Evolutionary conservation across 192 early-diverging fungal genomes (phyloP), one percentile per base, ranked within the genome.

Genomic region (Dimargaris cristalligena): DNA sequence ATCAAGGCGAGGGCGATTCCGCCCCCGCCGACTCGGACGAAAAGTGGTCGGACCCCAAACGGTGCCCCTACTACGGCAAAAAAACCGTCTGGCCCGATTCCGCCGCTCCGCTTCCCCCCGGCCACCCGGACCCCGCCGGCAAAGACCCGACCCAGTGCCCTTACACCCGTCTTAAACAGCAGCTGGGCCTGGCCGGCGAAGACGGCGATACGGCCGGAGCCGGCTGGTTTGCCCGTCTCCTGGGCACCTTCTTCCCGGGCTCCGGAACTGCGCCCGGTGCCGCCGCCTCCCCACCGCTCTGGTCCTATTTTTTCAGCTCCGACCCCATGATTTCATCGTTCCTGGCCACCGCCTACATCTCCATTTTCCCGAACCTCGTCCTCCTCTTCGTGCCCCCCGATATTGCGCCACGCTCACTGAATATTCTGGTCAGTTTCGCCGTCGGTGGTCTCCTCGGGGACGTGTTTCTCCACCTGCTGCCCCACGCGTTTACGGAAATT

Each of bases 381-480:
- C 72, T 90, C 13, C 85, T 84, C 49, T 85, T 86, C 58, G 84
- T 88, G 18, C 88, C 88, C 11, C 78, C 88, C 35, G 65, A 79
- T 58, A 80, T 83, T 49, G 64, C 74, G 30, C 70, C 63, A 62
- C 64, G 62, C 60, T 65, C 59, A 18, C 69, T 76, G 34, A 67
- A 89, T 62, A 73, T 82, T 3, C 76, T 91, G 60, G 88, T 91
- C 28, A 80, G 84, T 45, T 89, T 91, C 74, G 89, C 89, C 0
- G 85, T 89, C n/a, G 89, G 89, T 62, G 86, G 85, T 11, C 68
- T 91, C 28, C 61, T 91, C 32, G 88, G 89, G 16, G 89, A 91
- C 63, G 89, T 90, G 13, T 86, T 91, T 61, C 65, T 91, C 63
- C 89, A 91, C 61, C 66, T 91, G 47, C 62, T 91, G 44, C 89